Base-by-base conservation (phyloP, 2,329 filamentous ascomycete species). In the Pyricularia sp. region DNA sequence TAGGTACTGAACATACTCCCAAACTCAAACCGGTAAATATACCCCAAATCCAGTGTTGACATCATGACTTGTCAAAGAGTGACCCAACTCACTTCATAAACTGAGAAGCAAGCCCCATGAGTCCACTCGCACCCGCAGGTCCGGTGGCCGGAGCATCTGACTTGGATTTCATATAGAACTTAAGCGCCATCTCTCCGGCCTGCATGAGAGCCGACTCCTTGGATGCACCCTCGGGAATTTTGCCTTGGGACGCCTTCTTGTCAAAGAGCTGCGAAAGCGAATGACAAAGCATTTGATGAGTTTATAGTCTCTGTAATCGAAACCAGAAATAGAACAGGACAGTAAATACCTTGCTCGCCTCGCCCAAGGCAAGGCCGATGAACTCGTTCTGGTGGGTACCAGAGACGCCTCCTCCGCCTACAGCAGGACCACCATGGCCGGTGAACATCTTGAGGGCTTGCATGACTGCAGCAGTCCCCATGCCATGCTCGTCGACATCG, bases 141-240 rank as follows among this genome's bases (percentile, higher is more conserved):
- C 76, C 74, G 14, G 73, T 71, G 28, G 79, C 75, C n/a, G 80
- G 78, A 50, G 83, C 81, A 71, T 83, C 79, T 25, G 85, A 85
- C 77, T 93, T 85, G 73, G 86, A 88, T 86, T 97, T 94, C 82
- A 96, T 81, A 79, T 94, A 97, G 87, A 97, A 91, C 86, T 97
- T 93, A 74, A 97, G 79, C 2, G 93, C 94, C 86, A 92, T 90
- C 84, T 97, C 90, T 1, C 89, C 93, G 3, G 94, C 94, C 78
- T 89, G 83, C 76, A 91, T 88, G 65, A 97, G 82, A 66, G 88
- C 92, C 65, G 88, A 89, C 79, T 97, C 88, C 86, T 97, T 97
- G 79, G 87, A 91, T 5, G 90, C 86, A 30, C 85, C 84, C 28
- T 83, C 79, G 3, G 81, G 76, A 25, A 87, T 80, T 73, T 85